These are phyloP conservation scores for Phialophora verrucosa DNA, from an alignment of 2,329 filamentous ascomycete genomes.

Conservation along the genomic window DNA sequence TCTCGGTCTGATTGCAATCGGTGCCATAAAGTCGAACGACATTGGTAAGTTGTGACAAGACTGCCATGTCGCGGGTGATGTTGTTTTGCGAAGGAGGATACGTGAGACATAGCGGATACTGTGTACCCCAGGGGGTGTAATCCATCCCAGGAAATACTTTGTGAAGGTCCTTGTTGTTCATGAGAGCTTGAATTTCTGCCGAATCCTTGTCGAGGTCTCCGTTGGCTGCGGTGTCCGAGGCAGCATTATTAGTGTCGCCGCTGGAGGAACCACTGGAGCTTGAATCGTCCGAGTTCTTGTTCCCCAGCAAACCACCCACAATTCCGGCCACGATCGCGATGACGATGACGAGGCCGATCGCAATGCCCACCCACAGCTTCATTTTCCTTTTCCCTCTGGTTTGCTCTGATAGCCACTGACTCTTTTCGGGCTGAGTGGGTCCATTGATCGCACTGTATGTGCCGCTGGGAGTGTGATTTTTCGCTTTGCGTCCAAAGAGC, in stretches of 20 bases:
- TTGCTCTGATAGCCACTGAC: conserved; percentile 66
- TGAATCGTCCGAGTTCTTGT: conserved; percentile 50
- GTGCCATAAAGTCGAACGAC: conserved; percentile 89
- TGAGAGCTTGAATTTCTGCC: conserved; percentile 75
- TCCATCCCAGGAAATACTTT: conserved; percentile 95
- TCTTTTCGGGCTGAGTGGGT: conserved; percentile 61
- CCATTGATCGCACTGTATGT: conserved; percentile 64
- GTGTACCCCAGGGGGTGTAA: conserved; percentile 89
- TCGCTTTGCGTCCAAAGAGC: conserved; percentile 48
- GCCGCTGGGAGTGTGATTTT: conserved; percentile 48
- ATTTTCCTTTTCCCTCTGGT: conserved; percentile 68
- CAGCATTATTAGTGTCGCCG: conserved; percentile 53
- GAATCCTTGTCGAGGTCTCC: conserved; percentile 77
- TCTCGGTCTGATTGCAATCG: conserved; percentile 96
- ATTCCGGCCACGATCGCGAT: conserved; percentile 76
- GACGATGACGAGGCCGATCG: conserved; percentile 69
- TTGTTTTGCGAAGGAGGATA: conserved; percentile 90
- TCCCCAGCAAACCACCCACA: conserved; percentile 72
- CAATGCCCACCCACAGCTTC: conserved; percentile 70
- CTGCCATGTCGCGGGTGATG: conserved; percentile 85
- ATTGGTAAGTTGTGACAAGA: conserved; percentile 88
- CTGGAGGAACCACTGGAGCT: conserved; percentile 31
- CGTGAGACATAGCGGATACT: conserved; percentile 81
- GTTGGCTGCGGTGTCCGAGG: conserved; percentile 65
- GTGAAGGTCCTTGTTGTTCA: conserved; percentile 82